Evolutionary conservation across 345 rosid species (phyloP), one percentile per base, ranked within the genome.

Genomic region (Gossypium herbaceum): DNA sequence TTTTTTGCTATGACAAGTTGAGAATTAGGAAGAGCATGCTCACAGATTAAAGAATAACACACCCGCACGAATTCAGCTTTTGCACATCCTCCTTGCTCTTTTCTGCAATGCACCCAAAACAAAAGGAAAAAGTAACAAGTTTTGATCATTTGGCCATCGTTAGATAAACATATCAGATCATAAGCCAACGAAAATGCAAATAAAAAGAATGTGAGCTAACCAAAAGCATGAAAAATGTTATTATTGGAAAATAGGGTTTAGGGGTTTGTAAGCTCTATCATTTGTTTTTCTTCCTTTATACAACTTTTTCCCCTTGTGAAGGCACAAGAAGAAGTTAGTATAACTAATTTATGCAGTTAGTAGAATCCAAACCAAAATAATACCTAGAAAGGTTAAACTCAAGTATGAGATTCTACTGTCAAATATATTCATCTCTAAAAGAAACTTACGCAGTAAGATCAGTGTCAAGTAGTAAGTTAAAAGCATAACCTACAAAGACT

Each of bases 31-130:
- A 34, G 15, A 34, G 19, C 19, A 51, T 52, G 79, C 44, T 74
- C 34, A 58, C 27, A 59, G 44, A 44, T 76, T 71, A 84, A 61
- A 83, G 82, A 74, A 81, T 81, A 12, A 54, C 61, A 74, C 81
- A 81, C 3, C 79, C 51, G 43, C 84, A 81, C 9, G 86, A 79
- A 62, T 79, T 84, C 66, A 61, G 79, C 71, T 76, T 84, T 55
- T 77, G 76, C 79, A 43, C 74, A 10, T 76, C 84, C 59, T 76
- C 81, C 59, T 62, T 50, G 55, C 55, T 79, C 77, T 81, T 79
- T 41, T 79, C 81, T 79, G 84, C 77, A 71, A 17, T 54, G n/a
- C 71, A 72, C 16, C 70, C 52, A 47, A 51, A 67, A 64, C 20
- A 6, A 2, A 24, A 68, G 20, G 41, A 34, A 34, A 34, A 34